Base-by-base conservation (phyloP, 2,329 filamentous ascomycete species). In the Diaporthe vexans region DNA sequence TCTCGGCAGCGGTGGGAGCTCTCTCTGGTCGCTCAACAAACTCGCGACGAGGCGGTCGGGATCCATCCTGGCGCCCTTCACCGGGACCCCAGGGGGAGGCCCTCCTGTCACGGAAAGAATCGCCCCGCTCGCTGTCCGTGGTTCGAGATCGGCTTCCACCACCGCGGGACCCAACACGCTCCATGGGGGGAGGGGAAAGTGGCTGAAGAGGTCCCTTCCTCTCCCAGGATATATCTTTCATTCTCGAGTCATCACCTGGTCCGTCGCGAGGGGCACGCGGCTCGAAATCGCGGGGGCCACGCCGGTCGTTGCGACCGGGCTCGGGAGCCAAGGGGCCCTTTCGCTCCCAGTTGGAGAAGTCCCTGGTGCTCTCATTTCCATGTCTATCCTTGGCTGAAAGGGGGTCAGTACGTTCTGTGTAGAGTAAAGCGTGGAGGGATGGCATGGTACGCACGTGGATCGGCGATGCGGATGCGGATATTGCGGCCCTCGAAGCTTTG, bases 391-490 rank as follows among this genome's bases (percentile, higher is more conserved):
- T 97, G 82, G 95, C 95, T 98, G 79, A 70, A 78, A 21, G 58
- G 17, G 37, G 75, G 82, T 91, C 77, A 89, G 83, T 74, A 76
- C 15, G 58, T 24, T 74, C 29, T 58, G 35, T 59, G 69, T 48
- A 48, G 67, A 24, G 51, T 29, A 13, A 33, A 19, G 15, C 10
- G 21, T 43, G 17, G 7, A 24, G 26, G 69, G 24, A 40, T 15
- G 71, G 29, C 35, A 24, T 29, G n/a, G 17, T 61, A 91, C 95
- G 85, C 93, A 99, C 97, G 96, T 84, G 97, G 97, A 87, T 99
- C 97, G 69, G 97, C 97, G 82, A 99, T 93, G 87, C 95, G 98
- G 82, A 98, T 93, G 83, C 95, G 92, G 83, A 99, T 95, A 81
- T 92, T 94, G 79, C 97, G 93, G 79, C 95, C 95, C 83, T 97